These are phyloP conservation scores for Salix exigua DNA, from an alignment of 345 rosid species.

Conservation along the genomic window DNA sequence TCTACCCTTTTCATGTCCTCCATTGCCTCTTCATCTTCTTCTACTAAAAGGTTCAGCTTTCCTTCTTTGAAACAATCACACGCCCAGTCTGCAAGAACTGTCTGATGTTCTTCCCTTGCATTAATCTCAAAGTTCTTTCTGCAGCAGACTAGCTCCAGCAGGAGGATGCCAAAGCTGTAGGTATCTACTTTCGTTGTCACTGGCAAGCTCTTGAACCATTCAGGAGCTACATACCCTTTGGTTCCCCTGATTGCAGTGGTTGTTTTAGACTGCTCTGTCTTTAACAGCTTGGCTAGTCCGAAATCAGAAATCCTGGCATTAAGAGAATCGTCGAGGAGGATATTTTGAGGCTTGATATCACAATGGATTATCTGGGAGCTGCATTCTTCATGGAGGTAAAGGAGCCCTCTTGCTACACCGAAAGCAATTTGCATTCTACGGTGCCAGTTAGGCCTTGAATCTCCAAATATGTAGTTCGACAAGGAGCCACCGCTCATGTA, in stretches of 20 bases:
- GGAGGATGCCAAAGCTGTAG: slow-evolving; percentile 28
- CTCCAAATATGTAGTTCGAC: slow-evolving; percentile 25
- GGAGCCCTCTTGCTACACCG: slow-evolving; percentile 36
- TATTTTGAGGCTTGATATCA: slow-evolving; percentile 44
- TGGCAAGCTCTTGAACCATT: slow-evolving; percentile 42
- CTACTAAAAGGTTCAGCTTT: background rate
- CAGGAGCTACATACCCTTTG: slow-evolving; percentile 41
- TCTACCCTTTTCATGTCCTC: slow-evolving; percentile 10
- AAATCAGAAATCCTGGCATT: slow-evolving; percentile 30
- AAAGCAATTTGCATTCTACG: slow-evolving; percentile 27
- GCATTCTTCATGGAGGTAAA: slow-evolving; percentile 41
- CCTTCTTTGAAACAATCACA: slow-evolving; percentile 20
- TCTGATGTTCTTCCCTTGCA: background rate
- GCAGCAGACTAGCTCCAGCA: slow-evolving; percentile 7
- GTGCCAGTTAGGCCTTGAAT: slow-evolving; percentile 24
- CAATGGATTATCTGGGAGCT: slow-evolving; percentile 38
- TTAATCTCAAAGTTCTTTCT: background rate
- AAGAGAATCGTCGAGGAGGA: slow-evolving; percentile 23
- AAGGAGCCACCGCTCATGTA: slow-evolving; percentile 33
- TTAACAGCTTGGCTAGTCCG: slow-evolving; percentile 39
- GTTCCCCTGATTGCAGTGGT: slow-evolving; percentile 33
- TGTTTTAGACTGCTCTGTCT: slow-evolving; percentile 25
- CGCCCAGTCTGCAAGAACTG: slow-evolving; percentile 7
- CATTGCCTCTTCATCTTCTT: slow-evolving; percentile 22
- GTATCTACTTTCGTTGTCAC: slow-evolving; percentile 44